Evolutionary conservation across 805 yeast species (phyloP).

Genomic region (Hanseniaspora singularis): DNA sequence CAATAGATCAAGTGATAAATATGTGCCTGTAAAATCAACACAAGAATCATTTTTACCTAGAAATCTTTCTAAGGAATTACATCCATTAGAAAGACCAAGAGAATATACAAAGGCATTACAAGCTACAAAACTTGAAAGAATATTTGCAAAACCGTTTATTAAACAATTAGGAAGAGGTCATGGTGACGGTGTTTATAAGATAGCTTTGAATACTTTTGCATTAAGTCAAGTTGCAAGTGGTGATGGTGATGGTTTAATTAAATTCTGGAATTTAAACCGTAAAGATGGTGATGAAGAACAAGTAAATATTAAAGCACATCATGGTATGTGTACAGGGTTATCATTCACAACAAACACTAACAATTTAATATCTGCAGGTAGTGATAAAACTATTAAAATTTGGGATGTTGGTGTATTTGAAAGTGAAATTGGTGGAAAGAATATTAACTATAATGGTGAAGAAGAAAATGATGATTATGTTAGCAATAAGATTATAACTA

Average conservation of each 20-base stretch:
- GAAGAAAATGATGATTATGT: no score
- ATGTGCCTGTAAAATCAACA: slow-evolving; percentile 82
- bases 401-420: slow-evolving; percentile 55
- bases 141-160: slow-evolving; percentile 95
- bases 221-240: slow-evolving; percentile 78
- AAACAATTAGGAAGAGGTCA: slow-evolving; percentile 94
- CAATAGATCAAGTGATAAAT: slow-evolving; percentile 78
- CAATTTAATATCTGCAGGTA: slow-evolving; percentile 70
- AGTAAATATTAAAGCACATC: slow-evolving; percentile 74
- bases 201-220: slow-evolving; percentile 64
- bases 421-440: slow-evolving; percentile 22
- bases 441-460: slow-evolving; percentile 37
- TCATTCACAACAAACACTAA: slow-evolving; percentile 47
- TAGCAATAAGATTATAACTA: no score
- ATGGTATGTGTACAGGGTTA: slow-evolving; percentile 79
- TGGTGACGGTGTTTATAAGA: slow-evolving; percentile 80
- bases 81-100: slow-evolving; percentile 93
- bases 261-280: slow-evolving; percentile 76
- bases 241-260: slow-evolving; percentile 88
- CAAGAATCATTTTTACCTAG: slow-evolving; percentile 82
- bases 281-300: slow-evolving; percentile 43
- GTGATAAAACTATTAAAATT: slow-evolving; percentile 75
- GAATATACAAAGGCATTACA: slow-evolving; percentile 90
- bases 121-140: slow-evolving; percentile 88
- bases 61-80: slow-evolving; percentile 84